phyloP scores from a whole-genome alignment of 352 stramenopile species.

The Globisporangium camurandrum region DNA sequence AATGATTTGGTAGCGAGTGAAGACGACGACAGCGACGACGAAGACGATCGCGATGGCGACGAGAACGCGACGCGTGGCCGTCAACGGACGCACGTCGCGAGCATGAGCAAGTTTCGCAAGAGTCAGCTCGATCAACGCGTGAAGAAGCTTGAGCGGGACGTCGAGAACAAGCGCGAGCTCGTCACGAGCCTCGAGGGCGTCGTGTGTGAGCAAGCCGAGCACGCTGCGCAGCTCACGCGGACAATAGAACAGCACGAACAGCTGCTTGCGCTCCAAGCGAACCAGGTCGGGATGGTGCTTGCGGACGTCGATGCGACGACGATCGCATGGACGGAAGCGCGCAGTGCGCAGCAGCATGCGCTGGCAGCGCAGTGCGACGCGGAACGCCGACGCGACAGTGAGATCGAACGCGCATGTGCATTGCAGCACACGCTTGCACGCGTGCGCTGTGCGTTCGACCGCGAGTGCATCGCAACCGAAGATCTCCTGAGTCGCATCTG shows the following conservation, averaged over 20 bases:
- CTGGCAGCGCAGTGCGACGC: constrained; percentile 22
- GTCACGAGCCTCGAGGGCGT: constrained; percentile 43
- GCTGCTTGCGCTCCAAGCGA: constrained; percentile 28
- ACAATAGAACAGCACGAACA: constrained; percentile 33
- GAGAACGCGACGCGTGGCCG: not conserved
- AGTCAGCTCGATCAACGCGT: constrained; percentile 60
- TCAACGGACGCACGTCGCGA: constrained; percentile 23
- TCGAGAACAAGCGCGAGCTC: constrained; percentile 33
- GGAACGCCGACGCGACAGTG: constrained; percentile 36
- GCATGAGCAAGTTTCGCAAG: constrained; percentile 60
- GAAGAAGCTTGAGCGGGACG: constrained; percentile 47
- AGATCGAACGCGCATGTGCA: constrained; percentile 37
- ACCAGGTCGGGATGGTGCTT: constrained; percentile 42
- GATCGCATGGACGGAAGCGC: constrained; percentile 16
- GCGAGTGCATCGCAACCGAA: constrained; percentile 39
- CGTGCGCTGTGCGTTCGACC: constrained; percentile 38
- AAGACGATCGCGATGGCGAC: constrained; percentile 4
- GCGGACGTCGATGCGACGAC: constrained; percentile 37
- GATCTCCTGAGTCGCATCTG: constrained; percentile 49
- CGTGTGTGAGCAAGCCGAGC: constrained; percentile 44
- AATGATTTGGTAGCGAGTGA: constrained; percentile 11
- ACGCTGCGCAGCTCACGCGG: constrained; percentile 31
- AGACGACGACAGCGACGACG: constrained; percentile 1
- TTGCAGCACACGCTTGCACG: constrained; percentile 29
- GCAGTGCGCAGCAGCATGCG: constrained; percentile 12